Base-by-base conservation (phyloP, 2,329 filamentous ascomycete genomes). In the Lachnellula willkommii region DNA sequence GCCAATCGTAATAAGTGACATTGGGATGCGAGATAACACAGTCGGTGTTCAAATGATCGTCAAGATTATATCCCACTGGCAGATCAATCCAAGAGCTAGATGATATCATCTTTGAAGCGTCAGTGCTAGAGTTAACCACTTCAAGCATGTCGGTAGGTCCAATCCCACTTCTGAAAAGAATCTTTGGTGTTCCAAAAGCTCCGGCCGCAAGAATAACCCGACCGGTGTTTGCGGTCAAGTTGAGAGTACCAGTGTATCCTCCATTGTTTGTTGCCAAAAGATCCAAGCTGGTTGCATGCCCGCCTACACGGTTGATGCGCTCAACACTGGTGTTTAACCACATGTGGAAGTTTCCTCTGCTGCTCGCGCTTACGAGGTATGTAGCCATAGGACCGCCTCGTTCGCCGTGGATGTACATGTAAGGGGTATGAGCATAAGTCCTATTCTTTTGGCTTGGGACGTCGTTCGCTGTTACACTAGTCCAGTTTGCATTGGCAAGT, bases 341-440 rank as follows among this genome's bases (percentile, higher is more conserved):
- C 48, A 90, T 73, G 52, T 81, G 77, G 72, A 90, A 90, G 72
- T 89, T 88, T 40, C 74, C 71, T 57, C 82, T 77, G 43, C 74
- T 73, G 48, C 77, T 75, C 1, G 85, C 84, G 17, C 78, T 76
- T 4, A 85, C 82, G 1, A 90, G 79, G 65, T 90, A 90, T 0
- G 87, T 88, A 8, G 82, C 83, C 68, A 90, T 75, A 12, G 87
- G 87, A 1, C 88, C 87, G 46, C 83, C 83, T 57, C 87, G 77
- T 69, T 88, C 83, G 51, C 84, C 85, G 47, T 83, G 73, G 5
- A 75, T 73, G 67, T 83, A 88, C 82, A 89, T 87, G 74, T 82
- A 88, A 26, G 82, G 79, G 24, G 83, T 82, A 69, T 83, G 80
- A 45, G 79, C 78, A 70, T 77, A 89, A 0, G 81, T 83, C 61